Percentiles rank a stretch among this genome's conserved stretches.
These are phyloP conservation scores for Kwoniella botswanensis DNA, from an alignment of 768 basidiomycete genomes.

Conservation along the genomic window DNA sequence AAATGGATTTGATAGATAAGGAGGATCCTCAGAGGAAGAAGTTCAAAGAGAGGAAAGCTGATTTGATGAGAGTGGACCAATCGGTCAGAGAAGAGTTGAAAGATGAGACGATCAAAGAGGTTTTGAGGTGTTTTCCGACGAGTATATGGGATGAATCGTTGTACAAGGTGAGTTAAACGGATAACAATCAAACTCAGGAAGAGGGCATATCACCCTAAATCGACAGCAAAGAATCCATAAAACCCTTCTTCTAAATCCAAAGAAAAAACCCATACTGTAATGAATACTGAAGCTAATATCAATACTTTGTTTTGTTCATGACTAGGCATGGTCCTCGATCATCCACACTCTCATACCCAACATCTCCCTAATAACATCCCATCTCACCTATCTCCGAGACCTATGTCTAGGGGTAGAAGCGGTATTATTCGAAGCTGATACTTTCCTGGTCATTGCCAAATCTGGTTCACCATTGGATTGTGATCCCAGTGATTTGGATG, in stretches of 20 bases:
- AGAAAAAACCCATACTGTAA: background rate
- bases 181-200: background rate
- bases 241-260: too few relatives aligned
- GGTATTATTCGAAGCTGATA: slow-evolving; percentile 94
- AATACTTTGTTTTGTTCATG: too few relatives aligned
- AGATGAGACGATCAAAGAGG: slow-evolving; percentile 29
- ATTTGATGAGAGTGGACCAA: slow-evolving; percentile 70
- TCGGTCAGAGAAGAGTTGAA: slow-evolving; percentile 60
- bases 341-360: slow-evolving; percentile 97
- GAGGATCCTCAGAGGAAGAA: slow-evolving; percentile 63
- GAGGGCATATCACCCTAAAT: too few relatives aligned
- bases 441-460: slow-evolving; percentile 91
- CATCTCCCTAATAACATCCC: slow-evolving; percentile 81
- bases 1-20: slow-evolving; percentile 85
- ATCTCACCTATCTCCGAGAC: slow-evolving; percentile 82
- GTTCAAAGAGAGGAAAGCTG: slow-evolving; percentile 74
- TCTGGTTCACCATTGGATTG: slow-evolving; percentile 54
- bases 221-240: too few relatives aligned
- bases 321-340: slow-evolving; percentile 95
- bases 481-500: slow-evolving; percentile 55
- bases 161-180: slow-evolving; percentile 71
- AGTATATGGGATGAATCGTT: slow-evolving; percentile 97
- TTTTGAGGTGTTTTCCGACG: slow-evolving; percentile 81
- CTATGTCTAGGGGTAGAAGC: slow-evolving; percentile 91
- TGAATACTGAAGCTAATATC: background rate